Base-by-base conservation (phyloP, 257 asterid genomes). In the Nicotiana undulata region DNA sequence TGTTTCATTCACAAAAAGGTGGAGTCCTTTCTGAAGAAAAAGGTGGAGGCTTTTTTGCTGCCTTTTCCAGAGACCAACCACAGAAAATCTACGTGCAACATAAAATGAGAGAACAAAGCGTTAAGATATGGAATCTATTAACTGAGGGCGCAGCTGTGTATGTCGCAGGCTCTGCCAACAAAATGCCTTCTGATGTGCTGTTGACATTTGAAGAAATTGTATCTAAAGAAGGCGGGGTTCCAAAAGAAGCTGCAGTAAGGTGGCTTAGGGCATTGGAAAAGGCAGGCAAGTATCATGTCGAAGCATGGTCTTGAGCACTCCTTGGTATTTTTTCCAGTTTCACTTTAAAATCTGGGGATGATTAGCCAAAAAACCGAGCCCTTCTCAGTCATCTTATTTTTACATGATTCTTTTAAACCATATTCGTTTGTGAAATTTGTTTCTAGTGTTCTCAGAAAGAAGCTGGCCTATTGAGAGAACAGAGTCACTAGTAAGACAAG, bases 61-160 rank as follows among this genome's bases (percentile, higher is more conserved):
- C 99, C 28, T 95, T 95, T 87, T 95, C 98, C n/a, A 93, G 99
- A 83, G 91, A 91, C 82, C 97, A 90, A 80, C 93, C 93, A 20
- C 85, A 87, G 81, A 95, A 95, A 86, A 94, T 93, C 53, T 94
- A 94, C 6, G 99, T 92, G 84, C 98, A 95, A 37, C 97, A 95
- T 86, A 94, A 91, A 84, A 93, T 95, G 86, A 77, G 85, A 79
- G 97, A 92, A 86, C 92, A 90, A 51, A 87, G 97, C 81, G 24
- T 4, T 55, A 93, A 82, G 83, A 82, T 91, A 80, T 92, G 97
- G 98, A 89, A 84, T 79, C 79, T 95, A 91, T 88, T 95, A 13
- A 81, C 67, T 63, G 90, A 84, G 68, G 98, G 97, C 79, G 98
- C 98, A 81, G 91, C 91, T 40, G 81, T 93, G 65, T 95, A 93